Percentiles rank a stretch among this genome's conserved stretches.
Conservation (phyloP, 108 stramenopile genomes). For the Mediolabrus comicus region DNA sequence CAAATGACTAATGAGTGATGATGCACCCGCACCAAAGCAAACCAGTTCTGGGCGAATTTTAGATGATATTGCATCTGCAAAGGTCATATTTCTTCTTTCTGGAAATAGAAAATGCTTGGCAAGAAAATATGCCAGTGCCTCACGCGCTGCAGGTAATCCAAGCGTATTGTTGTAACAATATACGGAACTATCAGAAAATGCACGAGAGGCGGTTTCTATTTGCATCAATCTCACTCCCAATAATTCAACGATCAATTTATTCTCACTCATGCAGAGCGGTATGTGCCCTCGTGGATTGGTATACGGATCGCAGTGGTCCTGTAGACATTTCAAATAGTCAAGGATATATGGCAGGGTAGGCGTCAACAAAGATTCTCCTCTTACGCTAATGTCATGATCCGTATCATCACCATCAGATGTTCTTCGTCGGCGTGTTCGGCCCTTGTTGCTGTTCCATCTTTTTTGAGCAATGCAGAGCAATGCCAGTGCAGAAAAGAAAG, state of each 20-base stretch:
- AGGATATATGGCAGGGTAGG: slow-evolving; percentile 57
- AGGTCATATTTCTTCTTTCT: slow-evolving; percentile 41
- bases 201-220: slow-evolving; percentile 57
- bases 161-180: slow-evolving; percentile 82
- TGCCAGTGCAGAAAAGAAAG: not conserved
- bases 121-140: slow-evolving; percentile 85
- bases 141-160: slow-evolving; percentile 68
- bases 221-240: slow-evolving; percentile 69
- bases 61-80: slow-evolving; percentile 53
- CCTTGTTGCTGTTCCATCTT: not conserved
- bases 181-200: slow-evolving; percentile 72
- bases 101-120: slow-evolving; percentile 30
- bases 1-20: slow-evolving; percentile 66
- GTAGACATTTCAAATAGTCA: slow-evolving; percentile 54
- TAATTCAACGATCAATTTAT: slow-evolving; percentile 74
- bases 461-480: not conserved
- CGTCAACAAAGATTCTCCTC: slow-evolving; percentile 46
- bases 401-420: not conserved
- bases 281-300: slow-evolving; percentile 67
- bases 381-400: slow-evolving; percentile 24
- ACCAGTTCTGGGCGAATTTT: slow-evolving; percentile 66
- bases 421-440: not conserved
- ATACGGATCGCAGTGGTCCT: slow-evolving; percentile 68
- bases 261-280: slow-evolving; percentile 79
- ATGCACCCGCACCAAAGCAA: slow-evolving; percentile 72